phyloP scores from a whole-genome alignment of 2,329 filamentous ascomycete species.

The Colletotrichum sp. region DNA sequence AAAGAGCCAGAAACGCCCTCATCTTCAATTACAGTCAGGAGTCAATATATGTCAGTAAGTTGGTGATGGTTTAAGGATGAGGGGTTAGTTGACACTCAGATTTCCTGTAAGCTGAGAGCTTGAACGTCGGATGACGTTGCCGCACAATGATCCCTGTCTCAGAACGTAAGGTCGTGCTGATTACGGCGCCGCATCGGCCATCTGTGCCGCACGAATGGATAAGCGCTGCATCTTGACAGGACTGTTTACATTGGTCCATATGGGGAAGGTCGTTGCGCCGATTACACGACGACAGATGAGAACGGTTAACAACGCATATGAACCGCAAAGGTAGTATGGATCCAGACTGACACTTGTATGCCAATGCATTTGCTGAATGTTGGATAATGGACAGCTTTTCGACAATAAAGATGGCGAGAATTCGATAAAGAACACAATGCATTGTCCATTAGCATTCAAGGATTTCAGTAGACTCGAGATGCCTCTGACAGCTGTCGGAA shows the following conservation, averaged over 20 bases:
- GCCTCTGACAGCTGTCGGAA: neutral
- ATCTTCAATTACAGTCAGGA: neutral
- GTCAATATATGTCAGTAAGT: fast-evolving
- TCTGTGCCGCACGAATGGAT: neutral
- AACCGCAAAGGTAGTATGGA: neutral
- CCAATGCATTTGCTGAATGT: neutral
- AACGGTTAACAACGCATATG: neutral
- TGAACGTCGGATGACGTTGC: neutral
- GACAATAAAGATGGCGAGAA: neutral
- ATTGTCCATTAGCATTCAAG: neutral
- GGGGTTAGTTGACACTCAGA: neutral
- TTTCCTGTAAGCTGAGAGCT: neutral
- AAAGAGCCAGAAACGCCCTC: neutral
- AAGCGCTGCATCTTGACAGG: neutral
- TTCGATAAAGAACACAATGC: neutral
- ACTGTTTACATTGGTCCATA: neutral
- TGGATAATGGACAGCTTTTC: neutral
- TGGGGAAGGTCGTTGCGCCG: neutral
- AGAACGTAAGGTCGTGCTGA: neutral
- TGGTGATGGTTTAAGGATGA: neutral
- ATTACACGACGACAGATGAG: no score
- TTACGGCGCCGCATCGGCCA: neutral
- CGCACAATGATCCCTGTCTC: neutral
- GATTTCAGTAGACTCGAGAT: neutral
- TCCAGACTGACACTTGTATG: neutral